A percentile compares a stretch with the other conserved stretches of the same genome.
These are phyloP conservation scores for Lolium rigidum DNA, from an alignment of 176 grass and related monocot genomes.

Conservation along the genomic window DNA sequence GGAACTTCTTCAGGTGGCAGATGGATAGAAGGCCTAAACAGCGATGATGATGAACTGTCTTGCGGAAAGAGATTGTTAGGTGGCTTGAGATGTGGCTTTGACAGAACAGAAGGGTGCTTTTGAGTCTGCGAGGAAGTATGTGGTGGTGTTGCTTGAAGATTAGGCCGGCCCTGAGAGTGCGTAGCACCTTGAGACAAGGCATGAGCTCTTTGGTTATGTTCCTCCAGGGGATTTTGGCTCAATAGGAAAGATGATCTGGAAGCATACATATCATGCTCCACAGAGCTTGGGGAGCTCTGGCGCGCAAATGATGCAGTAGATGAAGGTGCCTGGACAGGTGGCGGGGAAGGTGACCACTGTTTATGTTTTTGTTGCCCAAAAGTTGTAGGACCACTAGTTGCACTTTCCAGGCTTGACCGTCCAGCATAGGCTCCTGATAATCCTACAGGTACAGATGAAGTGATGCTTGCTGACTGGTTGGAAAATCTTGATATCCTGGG, in stretches of 20 bases:
- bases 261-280: slow-evolving; percentile 57
- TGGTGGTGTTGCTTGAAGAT: slow-evolving; percentile 20
- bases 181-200: slow-evolving; percentile 39
- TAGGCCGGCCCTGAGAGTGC: slow-evolving; percentile 30
- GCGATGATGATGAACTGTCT: slow-evolving; percentile 37
- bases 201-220: slow-evolving; percentile 49
- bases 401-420: slow-evolving; percentile 52
- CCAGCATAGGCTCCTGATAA: slow-evolving; percentile 45
- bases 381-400: slow-evolving; percentile 32
- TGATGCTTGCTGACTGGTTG: slow-evolving; percentile 50
- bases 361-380: slow-evolving; percentile 63
- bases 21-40: slow-evolving; percentile 40
- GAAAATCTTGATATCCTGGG: slow-evolving; percentile 55
- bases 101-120: slow-evolving; percentile 50
- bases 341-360: slow-evolving; percentile 66
- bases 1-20: slow-evolving; percentile 47
- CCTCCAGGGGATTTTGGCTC: slow-evolving; percentile 47
- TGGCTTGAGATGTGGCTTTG: slow-evolving; percentile 41
- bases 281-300: slow-evolving; percentile 54
- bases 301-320: slow-evolving; percentile 43
- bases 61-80: slow-evolving; percentile 42
- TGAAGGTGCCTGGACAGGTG: slow-evolving; percentile 51
- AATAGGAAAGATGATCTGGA: slow-evolving; percentile 47
- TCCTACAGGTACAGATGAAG: slow-evolving; percentile 56
- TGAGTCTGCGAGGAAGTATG: slow-evolving; percentile 43